Evolutionary conservation across 2,329 filamentous ascomycete species (phyloP), one percentile per base, ranked within the genome.

Genomic region (Calonectria pteridis): DNA sequence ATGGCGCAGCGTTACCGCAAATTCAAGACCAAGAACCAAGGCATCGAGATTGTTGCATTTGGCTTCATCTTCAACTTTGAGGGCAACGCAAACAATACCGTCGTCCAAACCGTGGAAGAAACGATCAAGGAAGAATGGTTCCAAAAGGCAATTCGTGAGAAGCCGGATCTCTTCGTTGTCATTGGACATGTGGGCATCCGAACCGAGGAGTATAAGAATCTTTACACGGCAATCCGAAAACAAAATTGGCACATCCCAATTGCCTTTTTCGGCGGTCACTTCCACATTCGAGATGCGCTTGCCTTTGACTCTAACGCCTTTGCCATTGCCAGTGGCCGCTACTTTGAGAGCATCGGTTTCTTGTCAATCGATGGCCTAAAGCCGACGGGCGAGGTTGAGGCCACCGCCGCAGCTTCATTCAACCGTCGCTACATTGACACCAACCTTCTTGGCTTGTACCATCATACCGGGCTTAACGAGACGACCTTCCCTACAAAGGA

Each of bases 11-110:
- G 96, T 14, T 98, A 93, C 85, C 93, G 94, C 83, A 97, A 95
- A 82, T 98, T 99, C 84, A 95, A 91, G 71, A 99, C 97, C 7
- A 95, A 96, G 87, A 95, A 97, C 77, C 94, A 95, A 78, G 94
- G 93, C 6, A 92, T 98, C 73, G 91, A 93, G 20, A 91, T 99
- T 72, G 87, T 98, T 63, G 94, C 96, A 0, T 96, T 99, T 83
- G 97, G 97, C 2, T 98, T 99, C 84, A 86, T 99, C 4, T 99
- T 98, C 84, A 93, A 99, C 85, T 99, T 99, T 80, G 94, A 91
- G 0, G 92, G 93, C 23, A 98, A 98, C 83, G 93, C 94, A 70
- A 97, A 98, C 83, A 98, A 98, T 83, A 98, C 95, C 0, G 88
- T 95, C 4, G 94, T 98, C 0, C 92, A 95, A 78, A 91, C 90